Evolutionary conservation across 2,329 filamentous ascomycete species (phyloP), one percentile per base, ranked within the genome.

Genomic region (Colletotrichum sp.): DNA sequence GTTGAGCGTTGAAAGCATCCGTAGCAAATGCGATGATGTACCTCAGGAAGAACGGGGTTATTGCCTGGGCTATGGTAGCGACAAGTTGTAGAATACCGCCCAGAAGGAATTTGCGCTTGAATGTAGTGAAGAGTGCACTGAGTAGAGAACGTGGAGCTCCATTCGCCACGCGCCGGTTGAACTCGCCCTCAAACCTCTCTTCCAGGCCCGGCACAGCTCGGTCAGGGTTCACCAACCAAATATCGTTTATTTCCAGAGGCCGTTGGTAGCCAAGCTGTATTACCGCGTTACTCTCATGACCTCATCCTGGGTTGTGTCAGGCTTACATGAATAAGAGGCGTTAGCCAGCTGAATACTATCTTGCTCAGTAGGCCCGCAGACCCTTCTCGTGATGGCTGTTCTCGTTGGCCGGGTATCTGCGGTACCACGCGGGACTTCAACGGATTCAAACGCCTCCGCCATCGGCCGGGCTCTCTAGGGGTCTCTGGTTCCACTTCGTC

Each of bases 21-120:
- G 92, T 91, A 1, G 96, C 94, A 82, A 98, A 99, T 59, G 91
- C 89, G 82, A 99, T 98, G 26, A 98, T 88, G 83, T 94, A 98
- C 62, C 95, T 92, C 52, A 98, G 90, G 2, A 94, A 91, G 81
- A 96, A 98, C 1, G 96, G 96, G 1, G 95, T 92, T 72, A 98
- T 88, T 69, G 97, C 94, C 83, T 97, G 93, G 26, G 95, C 85
- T 32, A 98, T 85, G 66, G 93, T 91, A 24, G 94, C 91, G 44
- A 90, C 85, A 16, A 98, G 87, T 79, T 96, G 92, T 82, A 93
- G 96, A 21, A 91, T 79, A 18, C 94, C 96, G 60, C 96, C 95
- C 3, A 98, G 83, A 87, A 94, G 93, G 82, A 98, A 97, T 81
- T 98, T 96, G 77, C 88, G 88, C 81, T 93, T 93, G 87, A 96